Evolutionary conservation across 2,329 filamentous ascomycete genomes (phyloP).

Genomic region (Pseudopyricularia javanii): DNA sequence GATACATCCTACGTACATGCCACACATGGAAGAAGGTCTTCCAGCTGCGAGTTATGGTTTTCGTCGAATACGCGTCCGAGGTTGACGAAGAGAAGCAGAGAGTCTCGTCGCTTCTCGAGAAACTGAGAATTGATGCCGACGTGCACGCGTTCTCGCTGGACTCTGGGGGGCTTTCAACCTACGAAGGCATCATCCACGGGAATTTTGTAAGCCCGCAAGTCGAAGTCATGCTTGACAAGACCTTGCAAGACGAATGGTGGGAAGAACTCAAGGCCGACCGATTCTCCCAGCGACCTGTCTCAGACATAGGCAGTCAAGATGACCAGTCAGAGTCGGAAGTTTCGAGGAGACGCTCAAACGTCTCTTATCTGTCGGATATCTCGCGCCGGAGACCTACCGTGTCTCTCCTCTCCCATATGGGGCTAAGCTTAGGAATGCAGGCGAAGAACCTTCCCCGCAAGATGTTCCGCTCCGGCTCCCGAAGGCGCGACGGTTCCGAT

Average conservation of each 20-base stretch:
- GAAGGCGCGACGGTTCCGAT: slow-evolving; percentile 10
- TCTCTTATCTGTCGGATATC: slow-evolving; percentile 48
- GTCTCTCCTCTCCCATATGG: slow-evolving; percentile 38
- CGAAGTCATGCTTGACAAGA: slow-evolving; percentile 49
- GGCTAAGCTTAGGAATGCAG: slow-evolving; percentile 60
- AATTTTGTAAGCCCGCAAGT: slow-evolving; percentile 39
- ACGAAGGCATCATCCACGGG: slow-evolving; percentile 70
- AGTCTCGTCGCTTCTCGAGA: slow-evolving; percentile 63
- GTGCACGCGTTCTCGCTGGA: slow-evolving; percentile 75
- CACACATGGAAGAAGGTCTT: slow-evolving; percentile 68
- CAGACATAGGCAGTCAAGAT: neutral
- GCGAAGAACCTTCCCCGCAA: slow-evolving; percentile 59
- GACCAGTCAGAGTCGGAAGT: neutral
- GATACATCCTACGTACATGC: slow-evolving; percentile 73
- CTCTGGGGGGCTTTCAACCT: slow-evolving; percentile 57
- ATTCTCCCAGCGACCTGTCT: neutral
- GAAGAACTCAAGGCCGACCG: slow-evolving; percentile 45
- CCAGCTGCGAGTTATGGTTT: slow-evolving; percentile 65
- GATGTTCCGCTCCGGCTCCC: slow-evolving; percentile 29
- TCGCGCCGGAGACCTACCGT: slow-evolving; percentile 44
- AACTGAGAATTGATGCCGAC: slow-evolving; percentile 69
- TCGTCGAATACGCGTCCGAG: slow-evolving; percentile 80
- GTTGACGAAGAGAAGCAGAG: slow-evolving; percentile 66
- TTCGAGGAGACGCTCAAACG: slow-evolving; percentile 27
- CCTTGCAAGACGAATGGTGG: slow-evolving; percentile 74